Percentiles rank a stretch among this genome's conserved stretches.
These are phyloP conservation scores for Exidia glandulosa DNA, from an alignment of 768 basidiomycete species.

Conservation along the genomic window DNA sequence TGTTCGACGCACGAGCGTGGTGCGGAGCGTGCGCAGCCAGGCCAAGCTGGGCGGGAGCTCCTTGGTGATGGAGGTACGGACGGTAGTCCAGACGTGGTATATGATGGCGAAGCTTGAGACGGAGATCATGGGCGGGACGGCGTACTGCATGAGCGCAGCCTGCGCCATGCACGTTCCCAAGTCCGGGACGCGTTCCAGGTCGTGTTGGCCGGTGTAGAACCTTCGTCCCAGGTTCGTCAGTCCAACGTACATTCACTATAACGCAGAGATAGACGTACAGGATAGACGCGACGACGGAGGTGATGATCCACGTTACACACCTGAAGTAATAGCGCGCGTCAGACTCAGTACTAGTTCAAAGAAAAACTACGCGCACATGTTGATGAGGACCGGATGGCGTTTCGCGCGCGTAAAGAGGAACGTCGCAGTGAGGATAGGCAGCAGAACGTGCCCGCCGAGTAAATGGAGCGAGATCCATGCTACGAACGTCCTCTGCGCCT, in stretches of 20 bases:
- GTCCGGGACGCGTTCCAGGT: background rate
- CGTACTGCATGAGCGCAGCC: background rate
- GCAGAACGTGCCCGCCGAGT: background rate
- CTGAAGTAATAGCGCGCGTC: background rate
- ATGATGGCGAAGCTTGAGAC: background rate
- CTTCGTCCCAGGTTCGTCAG: background rate
- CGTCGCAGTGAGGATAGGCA: background rate
- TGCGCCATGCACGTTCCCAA: background rate
- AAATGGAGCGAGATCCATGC: background rate
- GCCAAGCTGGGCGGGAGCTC: background rate
- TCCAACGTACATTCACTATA: background rate
- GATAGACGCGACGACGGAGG: background rate
- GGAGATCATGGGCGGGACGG: background rate
- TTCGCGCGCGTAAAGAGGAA: background rate
- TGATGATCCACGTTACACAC: background rate
- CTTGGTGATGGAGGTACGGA: background rate
- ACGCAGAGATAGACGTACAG: background rate
- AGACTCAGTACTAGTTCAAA: background rate
- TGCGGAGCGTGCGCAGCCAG: background rate
- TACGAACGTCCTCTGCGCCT: background rate
- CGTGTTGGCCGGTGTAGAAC: background rate
- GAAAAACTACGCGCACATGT: background rate
- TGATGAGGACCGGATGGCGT: background rate
- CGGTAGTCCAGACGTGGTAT: background rate
- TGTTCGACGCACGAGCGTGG: background rate